These are phyloP conservation scores for Mercurialis annua DNA, from an alignment of 345 rosid species.

Conservation along the genomic window DNA sequence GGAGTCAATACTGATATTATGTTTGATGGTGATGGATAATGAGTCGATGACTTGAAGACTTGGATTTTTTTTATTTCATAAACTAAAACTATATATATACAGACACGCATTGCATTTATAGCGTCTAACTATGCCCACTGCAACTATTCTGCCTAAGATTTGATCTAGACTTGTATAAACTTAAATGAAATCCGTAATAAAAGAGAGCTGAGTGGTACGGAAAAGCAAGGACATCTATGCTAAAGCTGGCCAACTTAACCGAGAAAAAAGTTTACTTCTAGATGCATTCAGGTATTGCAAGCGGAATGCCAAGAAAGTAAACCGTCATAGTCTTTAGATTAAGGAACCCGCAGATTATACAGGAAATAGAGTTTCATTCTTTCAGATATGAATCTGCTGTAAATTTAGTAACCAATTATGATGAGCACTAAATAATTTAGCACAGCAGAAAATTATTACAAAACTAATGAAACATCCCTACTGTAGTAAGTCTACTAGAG, in stretches of 20 bases:
- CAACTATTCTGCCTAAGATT: not conserved
- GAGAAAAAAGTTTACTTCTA: too few species aligned
- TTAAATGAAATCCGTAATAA: too few species aligned
- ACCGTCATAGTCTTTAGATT: too few species aligned
- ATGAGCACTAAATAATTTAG: not conserved
- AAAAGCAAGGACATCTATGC: not conserved
- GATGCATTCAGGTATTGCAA: too few species aligned
- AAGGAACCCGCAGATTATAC: too few species aligned
- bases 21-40: too few species aligned
- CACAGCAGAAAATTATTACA: not conserved
- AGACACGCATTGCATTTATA: not conserved
- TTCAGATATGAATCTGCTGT: not conserved
- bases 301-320: too few species aligned
- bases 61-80: not conserved
- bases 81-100: too few species aligned
- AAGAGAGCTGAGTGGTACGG: not conserved
- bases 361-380: not conserved
- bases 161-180: too few species aligned
- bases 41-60: not conserved
- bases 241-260: too few species aligned
- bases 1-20: not conserved
- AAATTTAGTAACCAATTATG: not conserved
- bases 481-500: not conserved
- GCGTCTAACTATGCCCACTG: not conserved
- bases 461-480: not conserved